Evolutionary conservation across 176 grass and related monocot genomes (phyloP), one percentile per base, ranked within the genome.

Genomic region (Eragrostis curvula): DNA sequence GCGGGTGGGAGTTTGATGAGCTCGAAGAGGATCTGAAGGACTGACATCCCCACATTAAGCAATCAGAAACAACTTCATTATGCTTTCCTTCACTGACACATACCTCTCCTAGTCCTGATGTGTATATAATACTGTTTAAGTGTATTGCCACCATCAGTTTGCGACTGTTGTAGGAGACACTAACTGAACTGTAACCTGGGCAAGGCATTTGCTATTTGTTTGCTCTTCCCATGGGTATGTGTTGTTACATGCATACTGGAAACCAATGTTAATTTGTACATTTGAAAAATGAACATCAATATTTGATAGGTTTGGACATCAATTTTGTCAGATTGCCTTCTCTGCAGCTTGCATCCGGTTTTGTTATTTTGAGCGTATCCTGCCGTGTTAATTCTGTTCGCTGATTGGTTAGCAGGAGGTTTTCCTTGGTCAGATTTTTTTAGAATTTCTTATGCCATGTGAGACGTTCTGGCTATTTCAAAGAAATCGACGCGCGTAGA

Each of bases 1-100:
- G 58, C 9, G 91, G 85, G 4, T 99, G 97, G 97, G 91, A 99
- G 83, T 99, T 99, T 83, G 97, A 96, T 56, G 93, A 94, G 64
- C 88, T 96, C 13, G 91, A 93, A 71, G 91, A 99, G 77, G 93
- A 96, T 5, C 65, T 93, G 65, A 70, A 80, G 70, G 61, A 66
- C 45, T 59, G 81, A 87, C 71, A 58, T 27, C 55, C 16, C 52
- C 9, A 15, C 21, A 52, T 67, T 20, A n/a, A 72, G 67, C n/a
- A 59, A 36, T 15, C 63, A 44, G 55, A 46, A 70, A 32, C 79
- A 21, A 28, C 16, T 56, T 24, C 23, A 32, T 67, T 59, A 14
- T 18, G 52, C 60, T 66, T 15, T 9, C 25, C 40, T 46, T 24
- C 15, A 79, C 74, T 84, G 68, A 74, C 87, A 71, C 81, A 21